Evolutionary conservation across 306 rosid species (phyloP), one percentile per base, ranked within the genome.

Genomic region (Acmispon strigosus): DNA sequence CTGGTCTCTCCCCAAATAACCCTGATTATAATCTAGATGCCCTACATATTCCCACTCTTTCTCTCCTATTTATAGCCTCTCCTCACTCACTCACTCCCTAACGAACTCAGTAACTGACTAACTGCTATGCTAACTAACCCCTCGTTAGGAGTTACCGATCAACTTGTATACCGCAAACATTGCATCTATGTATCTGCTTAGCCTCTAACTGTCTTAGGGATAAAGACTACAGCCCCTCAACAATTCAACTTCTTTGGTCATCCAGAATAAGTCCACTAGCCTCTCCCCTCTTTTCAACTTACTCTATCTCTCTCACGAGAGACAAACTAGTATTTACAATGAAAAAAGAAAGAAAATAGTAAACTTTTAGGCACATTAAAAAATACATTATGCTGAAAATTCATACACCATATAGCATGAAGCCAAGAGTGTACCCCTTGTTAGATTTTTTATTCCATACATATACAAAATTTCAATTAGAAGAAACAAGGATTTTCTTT

Each of bases 211-310:
- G 24, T 49, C 42, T 72, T 36, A 2, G 4, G 36, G 42, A 32
- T 19, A 29, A 54, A 41, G 29, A 65, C 18, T 27, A 34, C n/a
- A 37, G 5, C 53, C 7, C 63, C 45, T 54, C 59, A 10, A 22
- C 24, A 1, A 3, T 22, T 22, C 15, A 10, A 0, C 7, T 59
- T 24, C 39, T 39, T 27, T 68, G 41, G 65, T 59, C 57, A 60
- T 22, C 59, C 55, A 77, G 45, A 70, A 76, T 61, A 73, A 45
- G 71, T 32, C n/a, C 62, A 60, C 32, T 14, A 18, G 11, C 45
- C 66, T 62, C 29, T 32, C 15, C 42, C 66, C 51, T 20, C 68
- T 61, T 36, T 10, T 61, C 53, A 53, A 43, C 0, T 17, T 62
- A 53, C 18, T 53, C 62, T 18, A 43, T 47, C 61, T 16, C n/a